Percentiles rank a stretch among this genome's conserved stretches.
Conservation (phyloP, 2,329 filamentous ascomycete species). For the Colletotrichum camelliae region DNA sequence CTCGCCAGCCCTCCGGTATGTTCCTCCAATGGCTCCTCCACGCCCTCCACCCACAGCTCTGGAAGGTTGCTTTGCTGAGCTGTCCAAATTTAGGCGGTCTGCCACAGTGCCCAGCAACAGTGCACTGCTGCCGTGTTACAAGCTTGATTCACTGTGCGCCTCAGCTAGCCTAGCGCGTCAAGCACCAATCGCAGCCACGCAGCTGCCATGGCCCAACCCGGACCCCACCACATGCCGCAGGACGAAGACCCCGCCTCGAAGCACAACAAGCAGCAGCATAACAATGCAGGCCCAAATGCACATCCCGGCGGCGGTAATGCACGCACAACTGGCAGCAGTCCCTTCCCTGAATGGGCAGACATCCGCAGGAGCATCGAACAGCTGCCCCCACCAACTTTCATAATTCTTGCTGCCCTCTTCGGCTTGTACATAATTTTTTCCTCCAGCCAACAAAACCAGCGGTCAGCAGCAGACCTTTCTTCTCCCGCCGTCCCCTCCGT, state of each 20-base stretch:
- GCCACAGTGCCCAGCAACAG: background rate
- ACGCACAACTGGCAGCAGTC: background rate
- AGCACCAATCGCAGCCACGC: background rate
- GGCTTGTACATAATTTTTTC: constrained; percentile 41
- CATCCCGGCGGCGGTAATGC: background rate
- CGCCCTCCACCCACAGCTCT: background rate
- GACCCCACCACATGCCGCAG: constrained; percentile 33
- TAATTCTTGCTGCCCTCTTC: constrained; percentile 42
- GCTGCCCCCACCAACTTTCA: constrained; percentile 49
- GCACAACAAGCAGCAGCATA: constrained; percentile 24
- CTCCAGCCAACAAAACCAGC: constrained; percentile 27
- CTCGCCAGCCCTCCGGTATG: background rate
- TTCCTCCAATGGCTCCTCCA: background rate
- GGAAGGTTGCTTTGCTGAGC: background rate
- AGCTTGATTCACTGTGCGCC: constrained; percentile 6
- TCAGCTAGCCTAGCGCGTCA: background rate
- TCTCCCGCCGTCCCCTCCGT: constrained; percentile 22
- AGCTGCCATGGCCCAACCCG: constrained; percentile 28
- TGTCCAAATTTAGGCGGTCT: background rate
- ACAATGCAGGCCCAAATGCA: constrained; percentile 7
- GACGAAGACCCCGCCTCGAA: constrained; percentile 37
- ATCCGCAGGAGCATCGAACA: constrained; percentile 38
- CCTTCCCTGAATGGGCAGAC: constrained; percentile 11
- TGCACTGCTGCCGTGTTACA: background rate
- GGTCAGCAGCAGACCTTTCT: constrained; percentile 27